A percentile compares a stretch with the other conserved stretches of the same genome.
Evolutionary conservation across 768 basidiomycete genomes (phyloP).

Genomic region (Pisolithus marmoratus): DNA sequence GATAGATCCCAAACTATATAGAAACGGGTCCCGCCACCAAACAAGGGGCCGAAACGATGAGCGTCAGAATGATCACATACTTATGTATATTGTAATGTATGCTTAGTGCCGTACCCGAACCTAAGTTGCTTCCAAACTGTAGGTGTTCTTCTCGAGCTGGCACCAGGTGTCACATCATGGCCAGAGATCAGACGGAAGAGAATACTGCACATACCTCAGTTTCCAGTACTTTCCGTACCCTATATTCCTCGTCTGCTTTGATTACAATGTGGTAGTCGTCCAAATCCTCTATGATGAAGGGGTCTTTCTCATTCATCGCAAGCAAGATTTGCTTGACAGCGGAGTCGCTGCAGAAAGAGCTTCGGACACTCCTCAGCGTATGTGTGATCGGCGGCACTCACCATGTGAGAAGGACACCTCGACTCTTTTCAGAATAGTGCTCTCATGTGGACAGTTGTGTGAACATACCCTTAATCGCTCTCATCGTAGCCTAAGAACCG

Average conservation of each 20-base stretch:
- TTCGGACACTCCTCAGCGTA: not conserved
- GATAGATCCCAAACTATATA: no score
- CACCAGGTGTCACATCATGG: constrained; percentile 3
- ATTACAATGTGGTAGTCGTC: constrained; percentile 82
- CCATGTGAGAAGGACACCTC: constrained; percentile 68
- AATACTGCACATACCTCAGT: constrained; percentile 51
- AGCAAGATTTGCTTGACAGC: constrained; percentile 87
- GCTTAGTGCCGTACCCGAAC: not conserved
- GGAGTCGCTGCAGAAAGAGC: constrained; percentile 52
- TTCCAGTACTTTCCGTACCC: constrained; percentile 68
- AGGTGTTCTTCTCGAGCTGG: constrained; percentile 84
- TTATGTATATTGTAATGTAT: no score
- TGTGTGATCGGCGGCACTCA: constrained; percentile 23
- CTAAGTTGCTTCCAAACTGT: constrained; percentile 48
- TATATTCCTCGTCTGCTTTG: constrained; percentile 75
- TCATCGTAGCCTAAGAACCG: constrained; percentile 38
- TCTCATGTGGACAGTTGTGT: constrained; percentile 3
- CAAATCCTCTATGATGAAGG: constrained; percentile 82
- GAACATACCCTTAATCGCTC: constrained; percentile 55
- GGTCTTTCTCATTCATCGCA: constrained; percentile 72
- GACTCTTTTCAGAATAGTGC: constrained; percentile 1
- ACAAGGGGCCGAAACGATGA: no score
- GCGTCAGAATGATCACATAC: no score
- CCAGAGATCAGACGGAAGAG: not conserved
- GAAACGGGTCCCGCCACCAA: no score